Conservation (phyloP, 768 basidiomycete species). For the Tricholoma bakamatsutake region DNA sequence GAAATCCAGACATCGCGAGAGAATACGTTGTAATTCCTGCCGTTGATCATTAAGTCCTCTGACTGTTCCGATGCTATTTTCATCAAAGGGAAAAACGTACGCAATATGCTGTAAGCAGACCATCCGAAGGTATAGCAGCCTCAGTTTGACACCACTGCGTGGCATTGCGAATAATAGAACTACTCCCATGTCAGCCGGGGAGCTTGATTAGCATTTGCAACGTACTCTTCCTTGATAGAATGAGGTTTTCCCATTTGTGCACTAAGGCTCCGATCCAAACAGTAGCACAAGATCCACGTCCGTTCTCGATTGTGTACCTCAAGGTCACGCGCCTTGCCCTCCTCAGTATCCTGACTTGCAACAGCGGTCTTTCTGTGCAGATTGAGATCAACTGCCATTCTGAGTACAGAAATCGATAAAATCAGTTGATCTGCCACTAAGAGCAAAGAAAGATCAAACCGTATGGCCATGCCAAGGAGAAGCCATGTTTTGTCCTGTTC, state of each 20-base stretch:
- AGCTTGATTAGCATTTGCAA: slow-evolving; percentile 6
- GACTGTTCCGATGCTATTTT: no score
- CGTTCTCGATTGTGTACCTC: slow-evolving; percentile 94
- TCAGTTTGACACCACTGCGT: slow-evolving; percentile 68
- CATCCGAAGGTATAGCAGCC: slow-evolving; percentile 57
- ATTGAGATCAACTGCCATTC: slow-evolving; percentile 96
- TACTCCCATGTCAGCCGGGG: slow-evolving; percentile 23
- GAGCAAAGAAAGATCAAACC: slow-evolving; percentile 35
- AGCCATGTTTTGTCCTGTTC: slow-evolving; percentile 97
- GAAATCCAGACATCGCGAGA: slow-evolving; percentile 85
- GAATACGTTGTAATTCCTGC: slow-evolving; percentile 83
- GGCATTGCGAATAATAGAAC: slow-evolving; percentile 84
- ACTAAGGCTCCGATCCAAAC: slow-evolving; percentile 82
- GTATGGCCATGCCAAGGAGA: slow-evolving; percentile 78
- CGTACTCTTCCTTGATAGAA: slow-evolving; percentile 89
- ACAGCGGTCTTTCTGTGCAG: slow-evolving; percentile 80
- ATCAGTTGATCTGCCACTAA: not conserved
- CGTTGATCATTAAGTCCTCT: not conserved
- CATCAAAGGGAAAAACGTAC: slow-evolving; percentile 37
- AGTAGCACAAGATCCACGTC: slow-evolving; percentile 88
- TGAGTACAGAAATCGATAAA: slow-evolving; percentile 19
- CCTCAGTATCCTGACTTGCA: slow-evolving; percentile 61
- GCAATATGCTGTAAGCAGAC: slow-evolving; percentile 68
- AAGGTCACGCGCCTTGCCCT: slow-evolving; percentile 69
- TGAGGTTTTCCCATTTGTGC: slow-evolving; percentile 98